Evolutionary conservation across 345 rosid species (phyloP).

Genomic region (Trapa incisa): DNA sequence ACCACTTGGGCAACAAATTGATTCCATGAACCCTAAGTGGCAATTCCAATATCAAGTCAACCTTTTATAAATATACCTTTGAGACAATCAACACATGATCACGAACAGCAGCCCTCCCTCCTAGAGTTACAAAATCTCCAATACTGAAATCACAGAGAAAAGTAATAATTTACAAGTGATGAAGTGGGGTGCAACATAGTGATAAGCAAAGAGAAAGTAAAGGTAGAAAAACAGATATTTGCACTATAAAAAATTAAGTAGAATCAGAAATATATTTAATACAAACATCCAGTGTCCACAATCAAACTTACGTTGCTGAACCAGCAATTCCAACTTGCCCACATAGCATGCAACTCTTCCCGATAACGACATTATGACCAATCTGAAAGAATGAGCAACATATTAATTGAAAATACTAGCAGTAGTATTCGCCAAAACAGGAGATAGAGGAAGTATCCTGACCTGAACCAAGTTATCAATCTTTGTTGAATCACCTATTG

Average conservation of each 20-base stretch:
- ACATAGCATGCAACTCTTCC: constrained; percentile 67
- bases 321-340: constrained; percentile 90
- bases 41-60: neutral
- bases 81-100: constrained; percentile 60
- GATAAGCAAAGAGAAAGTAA: neutral
- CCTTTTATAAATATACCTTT: constrained; percentile 38
- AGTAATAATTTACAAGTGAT: neutral
- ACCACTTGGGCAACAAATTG: neutral
- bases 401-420: constrained; percentile 3
- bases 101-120: constrained; percentile 58
- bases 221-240: neutral
- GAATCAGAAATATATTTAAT: neutral
- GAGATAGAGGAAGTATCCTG: constrained; percentile 8
- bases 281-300: neutral
- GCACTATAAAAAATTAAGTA: neutral
- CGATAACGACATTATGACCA: constrained; percentile 71
- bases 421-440: constrained; percentile 2
- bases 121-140: constrained; percentile 59
- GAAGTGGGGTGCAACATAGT: neutral
- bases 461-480: constrained; percentile 88
- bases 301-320: constrained; percentile 50
- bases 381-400: constrained; percentile 29
- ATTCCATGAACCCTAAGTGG: neutral
- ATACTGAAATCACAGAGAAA: constrained; percentile 19
- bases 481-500: constrained; percentile 62